phyloP scores from a whole-genome alignment of 2,329 filamentous ascomycete species.

The Blumeria graminis region DNA sequence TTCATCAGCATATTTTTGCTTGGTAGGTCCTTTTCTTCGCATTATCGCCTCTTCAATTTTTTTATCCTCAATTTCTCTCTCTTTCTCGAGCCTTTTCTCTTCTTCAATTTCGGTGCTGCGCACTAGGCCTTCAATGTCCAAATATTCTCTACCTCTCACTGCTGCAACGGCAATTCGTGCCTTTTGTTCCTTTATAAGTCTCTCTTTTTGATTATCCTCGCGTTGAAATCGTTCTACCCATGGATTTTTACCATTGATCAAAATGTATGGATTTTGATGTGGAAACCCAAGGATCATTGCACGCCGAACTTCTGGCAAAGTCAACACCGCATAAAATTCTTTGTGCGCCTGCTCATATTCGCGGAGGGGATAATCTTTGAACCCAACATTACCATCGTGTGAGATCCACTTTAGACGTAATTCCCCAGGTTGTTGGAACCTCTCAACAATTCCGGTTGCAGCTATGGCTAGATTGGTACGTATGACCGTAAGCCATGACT shows the following conservation, averaged over 20 bases:
- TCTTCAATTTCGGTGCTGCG: slow-evolving; percentile 4
- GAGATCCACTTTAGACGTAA: slow-evolving; percentile 11
- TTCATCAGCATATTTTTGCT: not conserved
- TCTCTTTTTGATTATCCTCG: slow-evolving; percentile 3
- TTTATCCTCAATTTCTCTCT: not conserved
- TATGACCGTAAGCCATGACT: slow-evolving; percentile 9
- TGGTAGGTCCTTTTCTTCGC: not conserved
- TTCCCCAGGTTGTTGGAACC: slow-evolving; percentile 7
- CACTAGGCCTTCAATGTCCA: slow-evolving; percentile 6
- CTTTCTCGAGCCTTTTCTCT: not conserved
- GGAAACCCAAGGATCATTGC: slow-evolving; percentile 10
- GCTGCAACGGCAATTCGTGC: not conserved
- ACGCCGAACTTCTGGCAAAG: slow-evolving; percentile 8
- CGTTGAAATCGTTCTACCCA: slow-evolving; percentile 7
- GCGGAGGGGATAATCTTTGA: slow-evolving; percentile 11
- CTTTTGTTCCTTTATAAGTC: not conserved
- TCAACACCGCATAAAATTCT: slow-evolving; percentile 8
- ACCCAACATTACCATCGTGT: slow-evolving; percentile 7
- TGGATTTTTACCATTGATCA: slow-evolving; percentile 5
- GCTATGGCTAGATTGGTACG: slow-evolving; percentile 9
- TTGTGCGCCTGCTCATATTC: slow-evolving; percentile 9
- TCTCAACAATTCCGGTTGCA: slow-evolving; percentile 10
- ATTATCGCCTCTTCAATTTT: not conserved
- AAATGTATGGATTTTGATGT: slow-evolving; percentile 11
- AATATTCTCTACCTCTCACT: not conserved